phyloP scores from a whole-genome alignment of 805 yeast genomes.

The Starmerella stigmatis region DNA sequence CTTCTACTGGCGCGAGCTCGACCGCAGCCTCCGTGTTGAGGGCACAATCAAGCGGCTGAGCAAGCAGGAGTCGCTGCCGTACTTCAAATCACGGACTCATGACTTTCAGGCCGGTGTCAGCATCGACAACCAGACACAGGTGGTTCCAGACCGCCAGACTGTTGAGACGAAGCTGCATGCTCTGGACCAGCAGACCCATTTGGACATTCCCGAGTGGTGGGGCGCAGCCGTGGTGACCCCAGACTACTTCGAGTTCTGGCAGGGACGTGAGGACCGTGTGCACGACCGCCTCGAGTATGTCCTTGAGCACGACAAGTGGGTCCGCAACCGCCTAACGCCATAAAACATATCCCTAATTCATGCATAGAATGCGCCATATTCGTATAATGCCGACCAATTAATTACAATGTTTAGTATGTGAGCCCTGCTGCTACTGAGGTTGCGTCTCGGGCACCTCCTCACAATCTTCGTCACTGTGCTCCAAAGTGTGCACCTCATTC shows the following conservation, averaged over 20 bases:
- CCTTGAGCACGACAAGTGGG: constrained; percentile 49
- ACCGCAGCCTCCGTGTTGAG: constrained; percentile 88
- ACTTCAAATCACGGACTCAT: constrained; percentile 77
- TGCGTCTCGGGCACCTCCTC: background rate
- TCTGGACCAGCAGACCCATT: constrained; percentile 48
- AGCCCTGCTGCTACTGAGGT: no score
- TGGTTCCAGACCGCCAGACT: constrained; percentile 47
- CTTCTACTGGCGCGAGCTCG: constrained; percentile 83
- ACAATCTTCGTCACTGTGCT: background rate
- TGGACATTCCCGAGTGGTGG: constrained; percentile 90
- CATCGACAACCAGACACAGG: constrained; percentile 79
- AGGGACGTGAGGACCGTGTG: constrained; percentile 77
- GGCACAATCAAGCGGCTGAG: constrained; percentile 66
- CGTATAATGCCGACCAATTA: no score
- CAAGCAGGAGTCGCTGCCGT: constrained; percentile 59
- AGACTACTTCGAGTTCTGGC: constrained; percentile 90
- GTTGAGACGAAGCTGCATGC: constrained; percentile 44
- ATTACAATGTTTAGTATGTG: no score
- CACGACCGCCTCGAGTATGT: constrained; percentile 78
- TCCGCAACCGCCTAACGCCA: constrained; percentile 61
- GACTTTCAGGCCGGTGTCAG: constrained; percentile 92
- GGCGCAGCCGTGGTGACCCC: constrained; percentile 87
- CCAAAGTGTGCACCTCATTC: background rate
- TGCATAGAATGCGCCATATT: no score
- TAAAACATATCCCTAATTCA: no score